A percentile compares a stretch with the other conserved stretches of the same genome.
phyloP scores from a whole-genome alignment of 192 early-diverging fungal genomes.

The Gonapodya prolifera region DNA sequence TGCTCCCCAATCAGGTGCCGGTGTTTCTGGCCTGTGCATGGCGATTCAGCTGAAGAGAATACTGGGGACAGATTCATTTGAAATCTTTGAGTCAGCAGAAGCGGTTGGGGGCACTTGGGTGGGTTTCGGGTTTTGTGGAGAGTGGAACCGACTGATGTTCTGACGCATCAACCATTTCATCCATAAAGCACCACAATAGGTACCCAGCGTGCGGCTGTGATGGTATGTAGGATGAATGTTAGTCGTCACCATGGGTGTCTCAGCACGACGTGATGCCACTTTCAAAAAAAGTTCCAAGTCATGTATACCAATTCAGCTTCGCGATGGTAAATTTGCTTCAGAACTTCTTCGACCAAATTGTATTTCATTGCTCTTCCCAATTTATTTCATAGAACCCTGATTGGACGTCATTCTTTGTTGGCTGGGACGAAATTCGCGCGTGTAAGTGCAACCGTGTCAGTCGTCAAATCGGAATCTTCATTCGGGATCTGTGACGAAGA shows the following conservation, averaged over 20 bases:
- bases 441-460: no score
- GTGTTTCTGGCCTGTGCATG: background rate
- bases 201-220: background rate
- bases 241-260: background rate
- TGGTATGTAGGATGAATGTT: background rate
- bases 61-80: background rate
- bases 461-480: no score
- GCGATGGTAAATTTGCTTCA: background rate
- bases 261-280: background rate
- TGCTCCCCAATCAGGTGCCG: background rate
- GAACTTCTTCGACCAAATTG: background rate
- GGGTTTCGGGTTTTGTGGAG: background rate
- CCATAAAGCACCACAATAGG: background rate
- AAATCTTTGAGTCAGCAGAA: background rate
- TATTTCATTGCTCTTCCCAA: background rate
- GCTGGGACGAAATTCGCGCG: background rate
- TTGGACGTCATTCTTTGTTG: background rate
- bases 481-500: background rate
- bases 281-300: background rate
- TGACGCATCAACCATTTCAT: no score
- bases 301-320: background rate
- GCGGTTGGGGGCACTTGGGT: background rate
- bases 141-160: background rate
- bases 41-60: background rate
- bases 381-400: background rate